Conservation (phyloP, 2,329 filamentous ascomycete genomes). For the Curvularia spicifera region DNA sequence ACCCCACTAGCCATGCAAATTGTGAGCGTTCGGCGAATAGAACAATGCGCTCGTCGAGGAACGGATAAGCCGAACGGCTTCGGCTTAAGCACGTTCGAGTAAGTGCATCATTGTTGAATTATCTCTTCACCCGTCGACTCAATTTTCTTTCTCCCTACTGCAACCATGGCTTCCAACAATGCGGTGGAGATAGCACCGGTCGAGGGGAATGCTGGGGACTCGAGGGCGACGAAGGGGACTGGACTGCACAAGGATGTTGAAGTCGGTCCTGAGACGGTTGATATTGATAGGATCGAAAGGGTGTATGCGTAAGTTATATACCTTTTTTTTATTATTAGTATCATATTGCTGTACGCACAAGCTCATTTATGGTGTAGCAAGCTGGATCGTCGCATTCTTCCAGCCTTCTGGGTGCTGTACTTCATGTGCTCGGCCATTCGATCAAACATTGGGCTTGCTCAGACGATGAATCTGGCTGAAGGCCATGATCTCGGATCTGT, state of each 20-base stretch:
- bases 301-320: constrained; percentile 45
- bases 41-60: not conserved
- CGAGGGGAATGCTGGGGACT: constrained; percentile 30
- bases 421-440: constrained; percentile 91
- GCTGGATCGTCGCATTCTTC: constrained; percentile 64
- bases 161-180: constrained; percentile 32
- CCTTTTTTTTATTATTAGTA: not conserved
- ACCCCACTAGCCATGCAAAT: constrained; percentile 31
- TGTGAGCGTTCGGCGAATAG: constrained; percentile 22
- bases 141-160: constrained; percentile 7
- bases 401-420: constrained; percentile 88
- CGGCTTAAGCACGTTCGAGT: constrained; percentile 25
- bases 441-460: constrained; percentile 90
- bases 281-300: constrained; percentile 47
- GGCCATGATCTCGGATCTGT: constrained; percentile 77
- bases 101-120: constrained; percentile 2
- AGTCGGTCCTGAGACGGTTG: constrained; percentile 37
- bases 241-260: constrained; percentile 45
- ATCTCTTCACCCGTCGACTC: constrained; percentile 8
- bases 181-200: constrained; percentile 18
- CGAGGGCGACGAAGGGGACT: constrained; percentile 28
- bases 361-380: constrained; percentile 52
- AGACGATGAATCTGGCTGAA: constrained; percentile 81
- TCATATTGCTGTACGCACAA: not conserved
- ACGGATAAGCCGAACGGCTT: constrained; percentile 17